Conservation (phyloP, 192 early-diverging fungal species). For the Coemansia sp. region DNA sequence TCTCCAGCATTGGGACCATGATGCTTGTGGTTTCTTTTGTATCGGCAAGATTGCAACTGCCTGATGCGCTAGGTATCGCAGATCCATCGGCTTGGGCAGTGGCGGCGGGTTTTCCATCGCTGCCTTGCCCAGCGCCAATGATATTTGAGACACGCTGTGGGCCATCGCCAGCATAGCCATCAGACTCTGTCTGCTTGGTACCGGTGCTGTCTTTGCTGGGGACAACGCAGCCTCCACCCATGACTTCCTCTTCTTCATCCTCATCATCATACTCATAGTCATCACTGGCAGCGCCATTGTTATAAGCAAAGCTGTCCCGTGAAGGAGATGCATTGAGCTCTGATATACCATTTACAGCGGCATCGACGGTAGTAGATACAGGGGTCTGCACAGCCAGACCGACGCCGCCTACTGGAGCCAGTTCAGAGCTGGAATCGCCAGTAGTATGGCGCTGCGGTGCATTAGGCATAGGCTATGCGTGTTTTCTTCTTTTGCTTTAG, state of each 20-base stretch:
- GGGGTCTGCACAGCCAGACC: background rate
- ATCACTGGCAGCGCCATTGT: background rate
- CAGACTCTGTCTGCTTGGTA: background rate
- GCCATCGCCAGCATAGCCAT: background rate
- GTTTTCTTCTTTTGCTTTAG: background rate
- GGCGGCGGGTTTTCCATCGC: background rate
- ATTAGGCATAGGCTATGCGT: constrained; percentile 1
- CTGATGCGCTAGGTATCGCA: background rate
- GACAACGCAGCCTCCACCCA: constrained; percentile 22
- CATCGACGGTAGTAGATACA: background rate
- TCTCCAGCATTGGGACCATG: too few species aligned
- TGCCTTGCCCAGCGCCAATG: background rate
- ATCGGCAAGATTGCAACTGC: background rate
- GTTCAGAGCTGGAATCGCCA: background rate
- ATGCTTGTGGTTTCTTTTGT: background rate
- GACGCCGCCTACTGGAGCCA: background rate
- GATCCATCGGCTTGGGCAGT: background rate
- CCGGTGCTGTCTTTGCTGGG: background rate
- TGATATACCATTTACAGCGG: background rate
- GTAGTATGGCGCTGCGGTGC: background rate
- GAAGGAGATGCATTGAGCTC: background rate
- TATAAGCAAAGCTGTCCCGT: background rate
- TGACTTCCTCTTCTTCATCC: constrained; percentile 28
- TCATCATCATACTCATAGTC: constrained; percentile 3
- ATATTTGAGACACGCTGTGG: background rate